Base-by-base conservation (phyloP, 2,329 filamentous ascomycete genomes). In the Colletotrichum higginsianum region DNA sequence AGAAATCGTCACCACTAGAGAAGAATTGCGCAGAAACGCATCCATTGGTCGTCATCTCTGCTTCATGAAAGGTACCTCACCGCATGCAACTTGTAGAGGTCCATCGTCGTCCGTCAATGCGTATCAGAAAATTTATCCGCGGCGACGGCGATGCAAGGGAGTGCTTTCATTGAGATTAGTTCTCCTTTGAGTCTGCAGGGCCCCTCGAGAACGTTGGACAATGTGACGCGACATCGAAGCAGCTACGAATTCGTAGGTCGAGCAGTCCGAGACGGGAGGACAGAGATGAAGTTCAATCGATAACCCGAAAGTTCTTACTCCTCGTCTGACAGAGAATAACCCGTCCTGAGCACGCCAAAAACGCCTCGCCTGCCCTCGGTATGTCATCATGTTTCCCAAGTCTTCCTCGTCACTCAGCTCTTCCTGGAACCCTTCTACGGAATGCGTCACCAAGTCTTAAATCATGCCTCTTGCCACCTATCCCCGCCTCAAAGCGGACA, bases 321-420 rank as follows among this genome's bases (percentile, higher is more conserved):
- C 7, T 40, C 18, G 6, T 38, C 11, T 15, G 18, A 16, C 18
- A 35, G 12, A 40, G n/a, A 42, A 42, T 2, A 38, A 23, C 30
- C 16, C 49, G 23, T 16, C 40, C n/a, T 52, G 52, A 30, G 60
- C 58, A 68, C 50, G 42, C 68, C 69, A 40, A 50, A 50, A 71
- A 72, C 69, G 69, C 69, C 69, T 61, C 47, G 69, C 67, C 67
- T 52, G n/a, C 35, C 44, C 60, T 40, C 42, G 40, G 46, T 21
- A 35, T 64, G 13, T 15, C 53, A 11, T 49, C 35, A 6, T 7
- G 13, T 16, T 16, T 26, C 12, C 15, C 3, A 11, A 30, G 3
- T 21, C 56, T 15, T 8, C 40, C 6, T 52, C 47, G 8, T 30
- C 15, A 15, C n/a, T 21, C 21, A 11, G 18, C 21, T 42, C 46